Evolutionary conservation across 352 stramenopile genomes (phyloP).

Genomic region (Pythium volutum): DNA sequence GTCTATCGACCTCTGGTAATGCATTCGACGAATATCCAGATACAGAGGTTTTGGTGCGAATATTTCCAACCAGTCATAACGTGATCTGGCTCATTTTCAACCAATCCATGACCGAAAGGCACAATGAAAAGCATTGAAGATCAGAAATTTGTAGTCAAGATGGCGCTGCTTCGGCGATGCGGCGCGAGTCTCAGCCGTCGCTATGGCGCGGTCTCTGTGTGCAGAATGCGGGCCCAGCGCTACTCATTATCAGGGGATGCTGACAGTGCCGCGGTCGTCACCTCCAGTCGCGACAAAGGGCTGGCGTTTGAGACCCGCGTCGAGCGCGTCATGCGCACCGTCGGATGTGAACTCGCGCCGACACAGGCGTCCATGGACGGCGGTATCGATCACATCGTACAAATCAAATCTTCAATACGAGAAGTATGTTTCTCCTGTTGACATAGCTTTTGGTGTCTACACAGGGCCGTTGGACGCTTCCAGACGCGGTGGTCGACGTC

Average conservation of each 20-base stretch:
- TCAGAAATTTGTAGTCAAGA: not conserved
- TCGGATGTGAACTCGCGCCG: conserved; percentile 47
- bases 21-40: not conserved
- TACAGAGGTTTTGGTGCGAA: conserved; percentile 8
- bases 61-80: too few species aligned
- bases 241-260: not conserved
- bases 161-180: not conserved
- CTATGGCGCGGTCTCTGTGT: not conserved
- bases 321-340: conserved; percentile 43
- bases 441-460: not conserved
- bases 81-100: not conserved
- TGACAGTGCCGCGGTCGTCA: not conserved
- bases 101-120: too few species aligned
- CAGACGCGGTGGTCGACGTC: conserved; percentile 57
- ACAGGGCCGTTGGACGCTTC: conserved; percentile 64
- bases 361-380: conserved; percentile 71
- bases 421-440: too few species aligned
- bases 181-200: not conserved
- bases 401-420: too few species aligned
- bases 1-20: not conserved
- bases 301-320: conserved; percentile 62
- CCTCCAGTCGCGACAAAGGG: conserved; percentile 41
- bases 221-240: not conserved
- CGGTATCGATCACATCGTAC: conserved; percentile 58
- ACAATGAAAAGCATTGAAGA: too few species aligned